Conservation (phyloP, 805 yeast genomes). For the Ogataea trehalophila region DNA sequence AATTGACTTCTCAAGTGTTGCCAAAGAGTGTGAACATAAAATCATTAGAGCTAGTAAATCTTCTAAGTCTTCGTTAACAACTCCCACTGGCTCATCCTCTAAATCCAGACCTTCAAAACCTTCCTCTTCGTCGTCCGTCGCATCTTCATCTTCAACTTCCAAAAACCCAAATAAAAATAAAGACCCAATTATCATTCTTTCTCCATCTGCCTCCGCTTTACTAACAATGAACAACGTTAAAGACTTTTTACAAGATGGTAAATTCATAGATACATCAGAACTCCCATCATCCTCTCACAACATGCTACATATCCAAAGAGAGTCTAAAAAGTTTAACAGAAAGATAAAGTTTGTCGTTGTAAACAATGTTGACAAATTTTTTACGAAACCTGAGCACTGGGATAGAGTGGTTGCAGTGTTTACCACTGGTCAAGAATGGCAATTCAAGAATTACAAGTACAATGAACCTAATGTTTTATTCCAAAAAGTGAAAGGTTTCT, state of each 20-base stretch:
- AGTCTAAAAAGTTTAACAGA: slow-evolving; percentile 49
- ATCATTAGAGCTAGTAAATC: slow-evolving; percentile 49
- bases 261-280: slow-evolving; percentile 51
- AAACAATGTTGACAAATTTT: slow-evolving; percentile 79
- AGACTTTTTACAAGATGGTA: slow-evolving; percentile 68
- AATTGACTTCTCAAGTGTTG: slow-evolving; percentile 62
- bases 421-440: slow-evolving; percentile 98
- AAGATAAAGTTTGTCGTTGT: slow-evolving; percentile 72
- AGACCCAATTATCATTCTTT: slow-evolving; percentile 70
- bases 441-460: slow-evolving; percentile 83
- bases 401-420: slow-evolving; percentile 92
- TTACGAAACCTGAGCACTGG: slow-evolving; percentile 96
- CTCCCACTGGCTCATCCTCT: slow-evolving; percentile 14
- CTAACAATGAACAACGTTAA: slow-evolving; percentile 61
- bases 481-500: slow-evolving; percentile 80
- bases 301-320: slow-evolving; percentile 49
- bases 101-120: slow-evolving; percentile 1
- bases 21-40: slow-evolving; percentile 58
- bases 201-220: slow-evolving; percentile 76
- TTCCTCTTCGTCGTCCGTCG: neutral
- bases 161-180: slow-evolving; percentile 22
- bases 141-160: slow-evolving; percentile 2
- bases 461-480: slow-evolving; percentile 74
- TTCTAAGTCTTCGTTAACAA: slow-evolving; percentile 16
- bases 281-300: slow-evolving; percentile 31